Evolutionary conservation across 1,284 basidiomycete species (phyloP).

Genomic region (Ustilago xerochloae): DNA sequence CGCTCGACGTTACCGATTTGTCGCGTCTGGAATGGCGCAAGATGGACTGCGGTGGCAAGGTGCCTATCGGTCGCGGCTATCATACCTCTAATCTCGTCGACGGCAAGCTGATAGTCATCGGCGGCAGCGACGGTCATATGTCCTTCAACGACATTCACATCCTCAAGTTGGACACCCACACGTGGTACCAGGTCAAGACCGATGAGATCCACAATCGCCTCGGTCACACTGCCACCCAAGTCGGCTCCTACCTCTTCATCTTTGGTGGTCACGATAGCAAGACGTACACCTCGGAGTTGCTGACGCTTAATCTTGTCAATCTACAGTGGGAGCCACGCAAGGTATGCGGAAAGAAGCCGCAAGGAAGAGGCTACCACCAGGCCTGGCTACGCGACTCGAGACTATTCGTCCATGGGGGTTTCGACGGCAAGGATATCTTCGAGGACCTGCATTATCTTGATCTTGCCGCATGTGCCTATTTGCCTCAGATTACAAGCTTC

Average conservation of each 20-base stretch:
- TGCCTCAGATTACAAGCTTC: conserved; percentile 82
- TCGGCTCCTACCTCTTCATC: conserved; percentile 92
- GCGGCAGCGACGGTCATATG: conserved; percentile 75
- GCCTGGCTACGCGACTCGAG: conserved; percentile 83
- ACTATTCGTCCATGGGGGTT: conserved; percentile 87
- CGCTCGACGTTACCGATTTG: conserved; percentile 77
- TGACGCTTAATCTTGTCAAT: conserved; percentile 84
- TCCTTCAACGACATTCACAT: conserved; percentile 86
- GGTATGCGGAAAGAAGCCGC: conserved; percentile 76
- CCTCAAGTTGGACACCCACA: conserved; percentile 74
- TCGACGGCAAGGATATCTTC: conserved; percentile 81
- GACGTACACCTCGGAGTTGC: conserved; percentile 80
- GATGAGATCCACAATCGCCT: conserved; percentile 72
- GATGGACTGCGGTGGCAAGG: conserved; percentile 58
- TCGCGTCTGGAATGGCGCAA: conserved; percentile 75
- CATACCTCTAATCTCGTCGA: conserved; percentile 88
- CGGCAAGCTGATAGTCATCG: conserved; percentile 83
- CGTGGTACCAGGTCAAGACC: conserved; percentile 46
- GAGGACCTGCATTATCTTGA: conserved; percentile 87
- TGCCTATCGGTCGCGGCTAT: conserved; percentile 79
- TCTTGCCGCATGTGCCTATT: conserved; percentile 85
- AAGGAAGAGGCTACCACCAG: conserved; percentile 83
- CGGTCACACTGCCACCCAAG: conserved; percentile 87
- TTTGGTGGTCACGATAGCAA: conserved; percentile 86
- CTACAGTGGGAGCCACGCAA: conserved; percentile 76